These are phyloP conservation scores for Rhodomyrtus psidioides DNA, from an alignment of 441 rosid species.

Conservation along the genomic window DNA sequence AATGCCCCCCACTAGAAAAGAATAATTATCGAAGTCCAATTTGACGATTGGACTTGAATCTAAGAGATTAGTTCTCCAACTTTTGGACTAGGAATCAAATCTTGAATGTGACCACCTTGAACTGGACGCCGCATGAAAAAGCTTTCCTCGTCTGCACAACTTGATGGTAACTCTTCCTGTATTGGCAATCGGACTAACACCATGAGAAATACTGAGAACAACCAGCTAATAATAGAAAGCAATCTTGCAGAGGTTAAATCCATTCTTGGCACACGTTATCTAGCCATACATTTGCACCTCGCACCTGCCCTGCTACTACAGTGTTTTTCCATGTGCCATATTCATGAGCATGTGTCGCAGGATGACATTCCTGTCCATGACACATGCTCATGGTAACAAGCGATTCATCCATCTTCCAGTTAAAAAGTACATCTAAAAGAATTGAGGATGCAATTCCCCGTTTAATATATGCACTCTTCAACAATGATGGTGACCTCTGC, in stretches of 20 bases:
- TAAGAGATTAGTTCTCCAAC: neutral
- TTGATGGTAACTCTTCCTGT: neutral
- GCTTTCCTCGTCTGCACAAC: neutral
- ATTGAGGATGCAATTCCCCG: neutral
- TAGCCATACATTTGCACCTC: neutral
- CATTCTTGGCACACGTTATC: neutral
- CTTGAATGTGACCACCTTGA: neutral
- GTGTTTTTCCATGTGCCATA: neutral
- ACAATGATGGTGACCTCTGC: neutral
- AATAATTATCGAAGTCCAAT: neutral
- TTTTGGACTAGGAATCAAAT: neutral
- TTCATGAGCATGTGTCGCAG: neutral
- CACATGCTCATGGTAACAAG: neutral
- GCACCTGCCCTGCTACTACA: neutral
- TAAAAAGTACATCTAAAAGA: neutral
- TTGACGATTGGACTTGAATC: neutral
- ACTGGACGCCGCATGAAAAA: neutral
- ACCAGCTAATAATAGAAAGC: neutral
- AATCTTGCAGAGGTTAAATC: neutral
- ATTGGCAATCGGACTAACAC: neutral
- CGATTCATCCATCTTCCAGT: neutral
- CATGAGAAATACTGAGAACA: neutral
- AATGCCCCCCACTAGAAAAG: neutral
- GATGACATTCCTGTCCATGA: neutral
- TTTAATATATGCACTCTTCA: neutral